Base-by-base conservation (phyloP, 352 stramenopile species). In the Globisporangium solare region DNA sequence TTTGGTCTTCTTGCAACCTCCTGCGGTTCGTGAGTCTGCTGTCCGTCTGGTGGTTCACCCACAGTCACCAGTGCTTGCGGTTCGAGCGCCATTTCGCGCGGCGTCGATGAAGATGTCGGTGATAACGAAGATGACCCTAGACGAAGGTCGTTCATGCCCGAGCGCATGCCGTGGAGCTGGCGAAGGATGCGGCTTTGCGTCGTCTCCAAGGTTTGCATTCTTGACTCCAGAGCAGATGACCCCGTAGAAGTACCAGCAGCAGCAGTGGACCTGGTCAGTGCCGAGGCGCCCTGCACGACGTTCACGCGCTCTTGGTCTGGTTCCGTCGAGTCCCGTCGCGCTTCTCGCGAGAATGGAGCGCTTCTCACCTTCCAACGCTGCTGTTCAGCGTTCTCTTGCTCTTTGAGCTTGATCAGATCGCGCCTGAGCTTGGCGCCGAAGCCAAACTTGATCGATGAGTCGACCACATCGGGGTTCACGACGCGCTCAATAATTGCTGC, bases 391-490 rank as follows among this genome's bases (percentile, higher is more conserved):
- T 43, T 10, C 3, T 43, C 46, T 51, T 32, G 46, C 20, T 71
- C 56, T 10, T 60, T 55, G 8, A 67, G 47, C n/a, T 45, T 43
- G 8, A 53, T 42, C 5, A 71, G 47, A 31, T 67, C 50, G 1
- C 61, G 48, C 13, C 48, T 52, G 0, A 71, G 48, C 17, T 48
- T 35, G 1, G n/a, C 35, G n/a, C 47, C 50, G 12, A 71, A 42
- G 18, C 60, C 64, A 53, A 62, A 64, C 37, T 54, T 64, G 20
- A 71, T 61, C n/a, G 51, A 64, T 0, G 61, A 43, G 47, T 67
- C 60, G 5, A 58, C 47, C 1, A 65, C 35, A 0, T 37, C 45
- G 3, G 52, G 14, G 17, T 62, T 65, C 2, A 71, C 41, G 0
- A 52, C 59, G 10, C 46, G 55, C n/a, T 50, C 49, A 15, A 71